Evolutionary conservation across 345 rosid genomes (phyloP).

Genomic region (Kandelia obovata): DNA sequence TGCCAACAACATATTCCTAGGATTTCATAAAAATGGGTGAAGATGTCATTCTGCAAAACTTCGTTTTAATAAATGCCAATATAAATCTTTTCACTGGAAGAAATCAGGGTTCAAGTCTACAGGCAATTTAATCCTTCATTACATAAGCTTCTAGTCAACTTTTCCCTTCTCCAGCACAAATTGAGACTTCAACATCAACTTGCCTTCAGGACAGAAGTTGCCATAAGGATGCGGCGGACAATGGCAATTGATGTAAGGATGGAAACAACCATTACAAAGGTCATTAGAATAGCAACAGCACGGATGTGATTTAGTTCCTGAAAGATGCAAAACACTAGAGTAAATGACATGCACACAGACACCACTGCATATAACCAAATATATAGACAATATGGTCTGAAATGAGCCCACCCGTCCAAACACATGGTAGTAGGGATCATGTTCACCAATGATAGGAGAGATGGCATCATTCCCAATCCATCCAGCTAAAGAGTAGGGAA

Average conservation of each 20-base stretch:
- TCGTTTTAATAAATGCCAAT: too few relatives aligned
- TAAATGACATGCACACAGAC: slow-evolving; percentile 1
- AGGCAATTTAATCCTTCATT: neutral
- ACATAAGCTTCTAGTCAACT: neutral
- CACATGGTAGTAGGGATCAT: slow-evolving; percentile 74
- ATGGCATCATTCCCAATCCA: slow-evolving; percentile 94
- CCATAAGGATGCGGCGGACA: slow-evolving; percentile 90
- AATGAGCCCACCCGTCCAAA: slow-evolving; percentile 68
- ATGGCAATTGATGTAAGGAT: slow-evolving; percentile 88
- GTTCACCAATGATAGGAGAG: slow-evolving; percentile 80
- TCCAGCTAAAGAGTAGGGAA: slow-evolving; percentile 55
- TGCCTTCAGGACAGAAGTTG: slow-evolving; percentile 93
- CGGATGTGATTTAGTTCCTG: slow-evolving; percentile 87
- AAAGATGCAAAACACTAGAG: slow-evolving; percentile 23
- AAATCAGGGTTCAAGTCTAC: too few relatives aligned
- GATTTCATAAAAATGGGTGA: too few relatives aligned
- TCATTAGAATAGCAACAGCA: slow-evolving; percentile 69
- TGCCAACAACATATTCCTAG: neutral
- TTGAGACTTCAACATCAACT: slow-evolving; percentile 24
- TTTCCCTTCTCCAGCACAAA: neutral
- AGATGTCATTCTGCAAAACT: too few relatives aligned
- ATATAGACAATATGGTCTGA: neutral
- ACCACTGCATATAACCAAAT: neutral
- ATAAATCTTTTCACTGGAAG: too few relatives aligned
- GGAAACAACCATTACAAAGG: slow-evolving; percentile 66